A percentile compares a stretch with the other conserved stretches of the same genome.
phyloP scores from a whole-genome alignment of 139 green algal species.

The Volvox reticuliferus region DNA sequence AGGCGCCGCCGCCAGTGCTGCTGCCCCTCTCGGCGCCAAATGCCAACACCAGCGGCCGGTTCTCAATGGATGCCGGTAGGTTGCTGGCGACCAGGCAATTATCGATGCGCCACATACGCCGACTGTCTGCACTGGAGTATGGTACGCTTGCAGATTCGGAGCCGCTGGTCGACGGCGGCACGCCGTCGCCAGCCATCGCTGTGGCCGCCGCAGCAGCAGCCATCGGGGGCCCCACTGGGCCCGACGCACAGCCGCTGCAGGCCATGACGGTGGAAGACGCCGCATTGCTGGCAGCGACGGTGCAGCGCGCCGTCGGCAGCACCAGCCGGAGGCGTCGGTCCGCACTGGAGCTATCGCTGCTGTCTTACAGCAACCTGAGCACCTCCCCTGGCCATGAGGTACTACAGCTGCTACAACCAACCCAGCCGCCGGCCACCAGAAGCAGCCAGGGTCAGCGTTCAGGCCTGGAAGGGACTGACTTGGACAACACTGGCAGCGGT shows the following conservation, averaged over 20 bases:
- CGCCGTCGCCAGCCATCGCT: background rate
- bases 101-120: background rate
- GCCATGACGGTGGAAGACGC: background rate
- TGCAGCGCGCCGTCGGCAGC: constrained; percentile 2
- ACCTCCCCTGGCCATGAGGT: background rate
- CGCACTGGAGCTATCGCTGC: background rate
- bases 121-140: background rate
- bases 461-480: background rate
- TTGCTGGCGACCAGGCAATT: background rate
- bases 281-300: background rate
- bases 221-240: background rate
- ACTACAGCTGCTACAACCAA: background rate
- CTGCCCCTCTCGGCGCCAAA: background rate
- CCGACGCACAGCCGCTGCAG: background rate
- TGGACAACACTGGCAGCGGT: background rate
- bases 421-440: background rate
- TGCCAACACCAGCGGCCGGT: background rate
- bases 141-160: background rate
- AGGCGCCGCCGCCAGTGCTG: background rate
- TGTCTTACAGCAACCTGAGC: background rate
- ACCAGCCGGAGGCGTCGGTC: background rate
- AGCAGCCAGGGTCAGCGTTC: background rate
- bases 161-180: background rate
- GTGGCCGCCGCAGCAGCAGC: background rate
- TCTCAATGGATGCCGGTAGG: background rate